Evolutionary conservation across 768 basidiomycete species (phyloP).

Genomic region (Lactifluus piperatus): DNA sequence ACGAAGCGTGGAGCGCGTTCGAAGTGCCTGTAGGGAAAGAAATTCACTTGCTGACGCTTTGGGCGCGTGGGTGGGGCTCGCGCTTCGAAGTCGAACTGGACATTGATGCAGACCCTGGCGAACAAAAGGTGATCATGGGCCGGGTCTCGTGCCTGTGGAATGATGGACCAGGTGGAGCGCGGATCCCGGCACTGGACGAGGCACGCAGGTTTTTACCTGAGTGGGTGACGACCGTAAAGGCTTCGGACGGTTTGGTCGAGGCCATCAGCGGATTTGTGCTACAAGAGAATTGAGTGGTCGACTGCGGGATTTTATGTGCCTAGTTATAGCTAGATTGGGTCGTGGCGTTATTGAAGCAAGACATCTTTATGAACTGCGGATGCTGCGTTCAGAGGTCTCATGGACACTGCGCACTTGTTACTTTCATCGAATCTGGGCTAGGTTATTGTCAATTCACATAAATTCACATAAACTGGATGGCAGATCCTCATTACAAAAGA

Average conservation of each 20-base stretch:
- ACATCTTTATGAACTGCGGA: too few species aligned
- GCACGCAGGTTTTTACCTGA: conserved; percentile 13
- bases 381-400: neutral
- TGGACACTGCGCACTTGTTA: neutral
- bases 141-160: conserved; percentile 16
- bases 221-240: conserved; percentile 16
- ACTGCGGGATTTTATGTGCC: neutral
- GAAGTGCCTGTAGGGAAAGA: conserved; percentile 11
- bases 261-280: neutral
- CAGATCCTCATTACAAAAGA: too few species aligned
- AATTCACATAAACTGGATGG: too few species aligned
- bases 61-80: conserved; percentile 14
- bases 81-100: conserved; percentile 13
- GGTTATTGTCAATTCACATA: too few species aligned
- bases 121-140: neutral
- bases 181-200: conserved; percentile 14
- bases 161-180: conserved; percentile 5
- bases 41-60: neutral
- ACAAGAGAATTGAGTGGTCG: neutral
- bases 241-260: conserved; percentile 3
- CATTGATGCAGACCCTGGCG: neutral
- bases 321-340: too few species aligned
- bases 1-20: conserved; percentile 3
- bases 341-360: too few species aligned
- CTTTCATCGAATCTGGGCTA: too few species aligned